Conservation (phyloP, 2,329 filamentous ascomycete genomes). For the Aspergillus aculeatus region DNA sequence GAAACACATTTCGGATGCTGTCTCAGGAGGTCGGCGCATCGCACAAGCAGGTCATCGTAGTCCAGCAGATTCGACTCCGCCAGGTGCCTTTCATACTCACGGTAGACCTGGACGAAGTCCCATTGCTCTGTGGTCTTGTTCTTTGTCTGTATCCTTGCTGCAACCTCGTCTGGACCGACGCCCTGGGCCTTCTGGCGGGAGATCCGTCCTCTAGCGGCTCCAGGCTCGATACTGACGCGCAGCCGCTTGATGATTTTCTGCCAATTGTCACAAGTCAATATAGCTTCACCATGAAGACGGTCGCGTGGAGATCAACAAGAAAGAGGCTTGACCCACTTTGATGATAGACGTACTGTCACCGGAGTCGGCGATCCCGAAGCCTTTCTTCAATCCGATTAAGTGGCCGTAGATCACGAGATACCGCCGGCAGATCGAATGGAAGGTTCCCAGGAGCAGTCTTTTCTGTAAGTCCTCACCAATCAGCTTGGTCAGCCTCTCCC, state of each 20-base stretch:
- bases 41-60: constrained; percentile 87
- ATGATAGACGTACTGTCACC: constrained; percentile 77
- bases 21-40: constrained; percentile 75
- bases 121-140: constrained; percentile 53
- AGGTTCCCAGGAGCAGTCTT: constrained; percentile 83
- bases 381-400: constrained; percentile 74
- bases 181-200: constrained; percentile 61
- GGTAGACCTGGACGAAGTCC: constrained; percentile 67
- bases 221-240: constrained; percentile 66
- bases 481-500: constrained; percentile 75
- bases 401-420: constrained; percentile 83
- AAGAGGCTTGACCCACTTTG: constrained; percentile 42
- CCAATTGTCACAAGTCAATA: constrained; percentile 11
- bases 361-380: constrained; percentile 88
- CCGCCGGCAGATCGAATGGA: constrained; percentile 85
- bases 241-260: constrained; percentile 75
- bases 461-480: constrained; percentile 74
- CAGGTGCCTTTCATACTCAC: constrained; percentile 75
- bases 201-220: constrained; percentile 71
- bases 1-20: constrained; percentile 75
- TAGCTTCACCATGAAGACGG: not conserved
- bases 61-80: constrained; percentile 78
- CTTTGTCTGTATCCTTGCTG: constrained; percentile 33
- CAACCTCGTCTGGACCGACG: constrained; percentile 47
- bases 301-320: not conserved